Evolutionary conservation across 768 basidiomycete genomes (phyloP).

Genomic region (Tephrocybe rancida): DNA sequence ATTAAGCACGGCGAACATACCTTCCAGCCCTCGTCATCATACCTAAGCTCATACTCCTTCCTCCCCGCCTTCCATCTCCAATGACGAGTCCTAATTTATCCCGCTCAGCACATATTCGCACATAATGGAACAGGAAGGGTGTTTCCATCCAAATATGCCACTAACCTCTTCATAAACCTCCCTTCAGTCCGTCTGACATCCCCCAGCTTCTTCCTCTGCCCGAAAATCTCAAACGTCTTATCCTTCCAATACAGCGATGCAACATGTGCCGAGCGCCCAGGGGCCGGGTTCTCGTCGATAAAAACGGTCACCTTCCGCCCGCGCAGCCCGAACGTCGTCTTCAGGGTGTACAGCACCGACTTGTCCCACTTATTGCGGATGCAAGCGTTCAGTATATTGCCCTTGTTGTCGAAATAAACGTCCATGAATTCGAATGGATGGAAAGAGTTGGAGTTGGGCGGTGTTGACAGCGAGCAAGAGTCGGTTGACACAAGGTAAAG

Average conservation of each 20-base stretch:
- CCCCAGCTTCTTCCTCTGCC: conserved; percentile 37
- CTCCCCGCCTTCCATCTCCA: conserved; percentile 48
- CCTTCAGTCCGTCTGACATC: conserved; percentile 44
- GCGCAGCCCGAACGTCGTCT: conserved; percentile 44
- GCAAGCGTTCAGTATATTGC: conserved; percentile 47
- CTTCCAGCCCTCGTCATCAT: conserved; percentile 50
- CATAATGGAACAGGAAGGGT: not conserved
- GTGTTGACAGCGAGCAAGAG: not conserved
- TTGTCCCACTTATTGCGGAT: conserved; percentile 46
- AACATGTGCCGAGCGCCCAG: conserved; percentile 35
- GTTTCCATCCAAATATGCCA: not conserved
- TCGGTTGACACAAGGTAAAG: not conserved
- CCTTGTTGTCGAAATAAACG: conserved; percentile 52
- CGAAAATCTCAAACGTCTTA: conserved; percentile 47
- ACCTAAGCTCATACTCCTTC: conserved; percentile 46
- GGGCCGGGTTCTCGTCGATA: conserved; percentile 47
- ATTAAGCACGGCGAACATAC: not conserved
- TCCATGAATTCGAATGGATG: conserved; percentile 37
- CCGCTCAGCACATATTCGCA: not conserved
- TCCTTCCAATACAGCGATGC: conserved; percentile 55
- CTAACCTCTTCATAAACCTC: conserved; percentile 38
- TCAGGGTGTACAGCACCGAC: conserved; percentile 44
- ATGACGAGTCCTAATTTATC: conserved; percentile 31
- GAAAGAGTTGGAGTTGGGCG: not conserved
- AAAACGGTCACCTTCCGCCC: conserved; percentile 47